A percentile compares a stretch with the other conserved stretches of the same genome.
phyloP scores from a whole-genome alignment of 2,329 filamentous ascomycete species.

The Cercospora sp. region DNA sequence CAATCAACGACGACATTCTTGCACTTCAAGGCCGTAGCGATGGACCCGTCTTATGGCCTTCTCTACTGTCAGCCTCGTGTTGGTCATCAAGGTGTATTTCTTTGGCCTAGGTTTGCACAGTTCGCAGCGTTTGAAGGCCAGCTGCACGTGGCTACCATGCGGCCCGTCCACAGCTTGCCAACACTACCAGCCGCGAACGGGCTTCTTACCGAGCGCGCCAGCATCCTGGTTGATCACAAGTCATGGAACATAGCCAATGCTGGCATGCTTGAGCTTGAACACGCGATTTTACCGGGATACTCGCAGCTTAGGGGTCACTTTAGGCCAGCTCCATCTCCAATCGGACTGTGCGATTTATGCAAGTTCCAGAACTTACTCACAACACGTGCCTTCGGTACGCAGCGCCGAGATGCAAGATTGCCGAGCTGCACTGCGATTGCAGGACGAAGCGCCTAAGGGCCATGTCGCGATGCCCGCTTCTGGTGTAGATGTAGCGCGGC shows the following conservation, averaged over 20 bases:
- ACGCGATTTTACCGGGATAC: background rate
- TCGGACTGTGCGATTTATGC: background rate
- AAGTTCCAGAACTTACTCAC: background rate
- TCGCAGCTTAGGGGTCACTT: background rate
- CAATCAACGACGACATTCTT: background rate
- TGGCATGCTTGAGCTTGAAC: background rate
- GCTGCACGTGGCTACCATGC: background rate
- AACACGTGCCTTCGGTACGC: background rate
- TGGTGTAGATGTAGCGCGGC: background rate
- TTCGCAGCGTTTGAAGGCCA: background rate
- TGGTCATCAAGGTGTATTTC: background rate
- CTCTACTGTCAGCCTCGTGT: background rate
- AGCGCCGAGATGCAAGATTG: background rate
- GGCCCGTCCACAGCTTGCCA: background rate
- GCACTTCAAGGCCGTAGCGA: background rate
- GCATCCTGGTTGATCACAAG: background rate
- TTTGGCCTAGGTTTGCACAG: background rate
- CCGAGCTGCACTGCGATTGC: background rate
- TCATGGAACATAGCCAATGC: background rate
- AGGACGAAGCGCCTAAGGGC: background rate
- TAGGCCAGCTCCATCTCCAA: background rate
- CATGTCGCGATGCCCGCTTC: background rate
- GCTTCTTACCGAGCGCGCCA: background rate
- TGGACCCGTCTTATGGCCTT: background rate
- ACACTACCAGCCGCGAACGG: background rate